Evolutionary conservation across 352 stramenopile genomes (phyloP).

Genomic region (Globisporangium spiculum): DNA sequence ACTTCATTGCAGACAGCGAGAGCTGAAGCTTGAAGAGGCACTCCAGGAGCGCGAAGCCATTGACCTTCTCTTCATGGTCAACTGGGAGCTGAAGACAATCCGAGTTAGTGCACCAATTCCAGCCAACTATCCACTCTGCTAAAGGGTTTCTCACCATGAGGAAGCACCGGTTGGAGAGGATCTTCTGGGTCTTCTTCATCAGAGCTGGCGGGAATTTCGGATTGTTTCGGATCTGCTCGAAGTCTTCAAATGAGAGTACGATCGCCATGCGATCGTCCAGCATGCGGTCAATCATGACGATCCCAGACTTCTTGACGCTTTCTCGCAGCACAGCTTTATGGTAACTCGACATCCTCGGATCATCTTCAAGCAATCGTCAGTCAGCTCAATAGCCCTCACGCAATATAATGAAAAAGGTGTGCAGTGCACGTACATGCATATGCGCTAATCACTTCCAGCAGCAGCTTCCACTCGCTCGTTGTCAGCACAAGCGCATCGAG

Average conservation of each 20-base stretch:
- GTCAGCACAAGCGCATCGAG: conserved; percentile 21
- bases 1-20: conserved; percentile 23
- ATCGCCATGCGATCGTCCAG: conserved; percentile 28
- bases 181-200: conserved; percentile 21
- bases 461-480: conserved; percentile 12
- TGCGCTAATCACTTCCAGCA: conserved; percentile 19
- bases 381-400: no score
- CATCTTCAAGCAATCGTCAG: background rate
- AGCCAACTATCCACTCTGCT: background rate
- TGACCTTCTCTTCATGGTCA: conserved; percentile 32
- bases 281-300: conserved; percentile 38
- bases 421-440: conserved; percentile 19
- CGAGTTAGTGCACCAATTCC: background rate
- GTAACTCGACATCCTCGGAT: conserved; percentile 22
- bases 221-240: conserved; percentile 18
- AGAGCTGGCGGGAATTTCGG: background rate
- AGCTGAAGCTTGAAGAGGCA: conserved; percentile 45
- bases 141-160: conserved; percentile 33
- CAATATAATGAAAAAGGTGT: no score
- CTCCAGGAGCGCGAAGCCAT: conserved; percentile 41
- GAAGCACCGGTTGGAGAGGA: conserved; percentile 37
- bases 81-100: conserved; percentile 32
- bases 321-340: conserved; percentile 29
- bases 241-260: conserved; percentile 49
- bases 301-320: conserved; percentile 17